Evolutionary conservation across 2,329 filamentous ascomycete genomes (phyloP).

Genomic region (Fusarium circinatum): DNA sequence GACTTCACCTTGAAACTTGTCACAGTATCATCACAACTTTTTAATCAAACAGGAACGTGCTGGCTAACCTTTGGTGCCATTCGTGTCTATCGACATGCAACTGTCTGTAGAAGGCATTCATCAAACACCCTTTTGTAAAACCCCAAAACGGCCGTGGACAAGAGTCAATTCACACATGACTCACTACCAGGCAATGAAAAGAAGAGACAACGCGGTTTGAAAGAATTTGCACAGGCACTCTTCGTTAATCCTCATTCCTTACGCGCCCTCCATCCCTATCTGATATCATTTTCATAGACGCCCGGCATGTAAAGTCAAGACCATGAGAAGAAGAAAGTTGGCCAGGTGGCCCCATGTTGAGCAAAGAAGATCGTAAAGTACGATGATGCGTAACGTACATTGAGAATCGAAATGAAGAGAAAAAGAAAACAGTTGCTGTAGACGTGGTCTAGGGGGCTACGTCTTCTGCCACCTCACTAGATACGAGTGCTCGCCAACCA

Average conservation of each 20-base stretch:
- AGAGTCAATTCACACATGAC: neutral
- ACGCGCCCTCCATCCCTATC: constrained; percentile 39
- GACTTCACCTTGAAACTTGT: neutral
- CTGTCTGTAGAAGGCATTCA: constrained; percentile 22
- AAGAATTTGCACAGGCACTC: constrained; percentile 27
- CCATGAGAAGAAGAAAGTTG: constrained; percentile 34
- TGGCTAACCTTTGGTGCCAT: constrained; percentile 28
- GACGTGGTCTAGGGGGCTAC: constrained; percentile 27
- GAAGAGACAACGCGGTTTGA: constrained; percentile 34
- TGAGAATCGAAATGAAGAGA: constrained; percentile 48
- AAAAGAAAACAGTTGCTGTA: constrained; percentile 32
- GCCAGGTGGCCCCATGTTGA: constrained; percentile 39
- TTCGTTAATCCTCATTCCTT: constrained; percentile 28
- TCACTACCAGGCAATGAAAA: constrained; percentile 33
- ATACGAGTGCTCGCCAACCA: constrained; percentile 27
- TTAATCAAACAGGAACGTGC: neutral
- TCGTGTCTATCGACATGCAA: constrained; percentile 36
- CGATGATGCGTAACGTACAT: constrained; percentile 50
- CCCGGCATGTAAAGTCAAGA: constrained; percentile 37
- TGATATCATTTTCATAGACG: constrained; percentile 41
- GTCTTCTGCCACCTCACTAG: constrained; percentile 22
- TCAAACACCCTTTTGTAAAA: constrained; percentile 36
- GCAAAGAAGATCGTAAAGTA: constrained; percentile 49
- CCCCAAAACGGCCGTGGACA: constrained; percentile 30
- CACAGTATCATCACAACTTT: neutral